phyloP scores from a whole-genome alignment of 1,284 basidiomycete species.

The Boletellus deceptivus region DNA sequence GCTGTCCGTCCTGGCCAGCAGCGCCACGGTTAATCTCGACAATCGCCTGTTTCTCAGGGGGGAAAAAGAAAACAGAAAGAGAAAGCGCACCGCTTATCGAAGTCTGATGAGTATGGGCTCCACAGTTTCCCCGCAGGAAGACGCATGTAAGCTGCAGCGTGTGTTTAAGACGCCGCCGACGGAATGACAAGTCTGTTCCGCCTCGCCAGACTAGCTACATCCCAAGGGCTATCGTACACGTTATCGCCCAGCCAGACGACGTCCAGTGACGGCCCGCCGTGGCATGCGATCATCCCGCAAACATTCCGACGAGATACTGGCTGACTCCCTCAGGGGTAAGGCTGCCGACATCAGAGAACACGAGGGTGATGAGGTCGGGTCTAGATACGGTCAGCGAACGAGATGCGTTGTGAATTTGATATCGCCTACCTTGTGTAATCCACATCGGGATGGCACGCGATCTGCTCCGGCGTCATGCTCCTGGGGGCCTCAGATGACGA shows the following conservation, averaged over 20 bases:
- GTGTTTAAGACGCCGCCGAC: conserved; percentile 12
- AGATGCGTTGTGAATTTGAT: conserved; percentile 14
- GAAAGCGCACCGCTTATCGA: conserved; percentile 12
- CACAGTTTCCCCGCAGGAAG: conserved; percentile 14
- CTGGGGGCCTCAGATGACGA: conserved; percentile 29
- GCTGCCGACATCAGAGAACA: conserved; percentile 90
- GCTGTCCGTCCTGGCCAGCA: background rate
- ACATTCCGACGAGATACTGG: conserved; percentile 89
- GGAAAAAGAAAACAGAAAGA: conserved; percentile 4
- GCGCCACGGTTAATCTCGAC: conserved; percentile 25
- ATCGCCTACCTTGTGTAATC: conserved; percentile 74
- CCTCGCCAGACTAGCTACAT: too few species aligned
- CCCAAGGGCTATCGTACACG: conserved; percentile 42
- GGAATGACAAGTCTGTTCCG: conserved; percentile 5
- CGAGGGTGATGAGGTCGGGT: conserved; percentile 84
- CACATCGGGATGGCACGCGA: conserved; percentile 74
- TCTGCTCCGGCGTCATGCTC: conserved; percentile 70
- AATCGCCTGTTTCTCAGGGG: conserved; percentile 20
- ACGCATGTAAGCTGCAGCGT: conserved; percentile 15
- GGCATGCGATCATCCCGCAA: conserved; percentile 55
- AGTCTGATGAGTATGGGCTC: conserved; percentile 1
- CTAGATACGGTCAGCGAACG: conserved; percentile 41
- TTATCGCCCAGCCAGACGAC: conserved; percentile 32
- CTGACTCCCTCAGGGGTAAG: conserved; percentile 90
- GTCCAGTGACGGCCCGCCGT: background rate